phyloP scores from a whole-genome alignment of 116 monocot species.

The Phalaenopsis hybrid region DNA sequence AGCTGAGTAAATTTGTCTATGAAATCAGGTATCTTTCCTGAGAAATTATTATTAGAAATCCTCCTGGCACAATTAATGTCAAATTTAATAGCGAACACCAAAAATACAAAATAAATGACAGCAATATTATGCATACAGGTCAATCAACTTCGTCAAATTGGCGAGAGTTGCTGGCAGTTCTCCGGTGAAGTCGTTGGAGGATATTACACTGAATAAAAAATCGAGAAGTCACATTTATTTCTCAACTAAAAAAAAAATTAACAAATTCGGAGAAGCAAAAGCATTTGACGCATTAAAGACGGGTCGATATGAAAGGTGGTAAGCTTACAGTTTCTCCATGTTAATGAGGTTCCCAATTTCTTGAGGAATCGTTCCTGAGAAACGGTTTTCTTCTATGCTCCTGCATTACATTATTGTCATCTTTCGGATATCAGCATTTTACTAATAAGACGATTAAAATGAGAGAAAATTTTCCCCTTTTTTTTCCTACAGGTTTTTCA shows the following conservation, averaged over 20 bases:
- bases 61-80: slow-evolving; percentile 30
- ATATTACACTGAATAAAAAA: neutral
- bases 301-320: neutral
- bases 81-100: neutral
- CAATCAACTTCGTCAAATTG: slow-evolving; percentile 53
- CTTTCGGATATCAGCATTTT: neutral
- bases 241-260: neutral
- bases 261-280: neutral
- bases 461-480: neutral
- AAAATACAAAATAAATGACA: slow-evolving; percentile 4
- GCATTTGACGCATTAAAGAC: neutral
- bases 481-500: slow-evolving; percentile 41
- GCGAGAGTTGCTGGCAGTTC: slow-evolving; percentile 36
- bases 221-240: neutral
- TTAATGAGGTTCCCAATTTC: slow-evolving; percentile 38
- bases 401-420: slow-evolving; percentile 25
- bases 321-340: slow-evolving; percentile 44
- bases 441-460: neutral
- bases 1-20: slow-evolving; percentile 27
- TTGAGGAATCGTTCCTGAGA: slow-evolving; percentile 43
- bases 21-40: slow-evolving; percentile 59
- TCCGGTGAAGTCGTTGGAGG: slow-evolving; percentile 53
- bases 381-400: slow-evolving; percentile 56
- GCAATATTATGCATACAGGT: slow-evolving; percentile 42
- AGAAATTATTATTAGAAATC: slow-evolving; percentile 60